Conservation (phyloP, 2,329 filamentous ascomycete species). For the Aspergillus sp. region DNA sequence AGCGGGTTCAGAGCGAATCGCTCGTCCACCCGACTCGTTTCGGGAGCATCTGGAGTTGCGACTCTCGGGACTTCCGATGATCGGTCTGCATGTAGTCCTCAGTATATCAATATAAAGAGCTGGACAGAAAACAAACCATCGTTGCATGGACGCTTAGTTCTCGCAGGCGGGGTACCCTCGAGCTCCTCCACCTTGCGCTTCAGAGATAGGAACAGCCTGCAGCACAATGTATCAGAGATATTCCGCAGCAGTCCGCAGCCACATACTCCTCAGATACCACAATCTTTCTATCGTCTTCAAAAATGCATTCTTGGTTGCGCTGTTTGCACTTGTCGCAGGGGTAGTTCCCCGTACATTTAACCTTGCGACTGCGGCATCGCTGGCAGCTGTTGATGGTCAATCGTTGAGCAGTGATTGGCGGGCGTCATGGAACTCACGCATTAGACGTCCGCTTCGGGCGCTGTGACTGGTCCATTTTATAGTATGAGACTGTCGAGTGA, state of each 20-base stretch:
- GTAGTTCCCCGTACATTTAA: constrained; percentile 37
- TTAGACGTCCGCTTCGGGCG: constrained; percentile 19
- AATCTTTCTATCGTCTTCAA: constrained; percentile 45
- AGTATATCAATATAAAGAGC: background rate
- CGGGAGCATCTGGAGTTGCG: constrained; percentile 6
- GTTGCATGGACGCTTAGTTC: constrained; percentile 10
- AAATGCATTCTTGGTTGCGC: constrained; percentile 35
- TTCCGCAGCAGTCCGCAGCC: background rate
- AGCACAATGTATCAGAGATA: background rate
- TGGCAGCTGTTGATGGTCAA: constrained; percentile 27
- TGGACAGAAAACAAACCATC: too few relatives aligned
- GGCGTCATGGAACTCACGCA: constrained; percentile 12
- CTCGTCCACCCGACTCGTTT: constrained; percentile 26
- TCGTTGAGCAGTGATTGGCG: background rate
- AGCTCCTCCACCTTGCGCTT: constrained; percentile 17
- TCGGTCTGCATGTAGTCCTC: background rate
- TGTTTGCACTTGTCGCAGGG: constrained; percentile 39
- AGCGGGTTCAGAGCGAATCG: constrained; percentile 19
- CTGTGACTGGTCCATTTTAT: constrained; percentile 13
- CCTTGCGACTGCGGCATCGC: constrained; percentile 39
- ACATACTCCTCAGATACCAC: constrained; percentile 43
- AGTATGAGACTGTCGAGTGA: background rate
- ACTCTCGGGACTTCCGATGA: constrained; percentile 2
- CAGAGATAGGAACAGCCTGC: constrained; percentile 17
- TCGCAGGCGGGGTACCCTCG: constrained; percentile 14